Base-by-base conservation (phyloP, 1,284 basidiomycete species). In the Pseudozyma hubeiensis region DNA sequence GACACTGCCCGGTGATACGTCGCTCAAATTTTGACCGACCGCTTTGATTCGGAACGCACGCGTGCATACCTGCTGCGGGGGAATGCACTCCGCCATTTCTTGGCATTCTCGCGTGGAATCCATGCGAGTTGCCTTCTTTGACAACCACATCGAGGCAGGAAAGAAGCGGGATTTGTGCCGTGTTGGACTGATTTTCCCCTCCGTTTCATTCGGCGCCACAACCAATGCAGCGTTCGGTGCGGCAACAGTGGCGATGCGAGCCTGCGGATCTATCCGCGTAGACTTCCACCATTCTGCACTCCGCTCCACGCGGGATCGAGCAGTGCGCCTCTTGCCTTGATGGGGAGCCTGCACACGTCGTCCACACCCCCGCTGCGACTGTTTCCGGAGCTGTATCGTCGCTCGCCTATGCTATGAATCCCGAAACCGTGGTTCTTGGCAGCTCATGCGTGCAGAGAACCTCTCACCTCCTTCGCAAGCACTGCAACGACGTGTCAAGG, bases 81-180 rank as follows among this genome's bases (percentile, higher is more conserved):
- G 37, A 43, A 52, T 52, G 8, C 13, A 46, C 56, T 52, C 49
- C 48, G 47, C 24, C 29, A 34, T 53, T 52, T 52, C 52, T 53
- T 53, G 52, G 52, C 52, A 35, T 34, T 14, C 52, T 48, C 46
- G 46, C 46, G 30, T 48, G 43, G 43, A 24, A 10, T 13, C 43
- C 43, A 44, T 44, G 43, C 35, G 37, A 39, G 48, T 17, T 30
- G 19, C 14, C 24, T 24, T 7, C 45, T 24, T 24, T 10, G 5
- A 7, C 31, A 49, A 37, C 35, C 8, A 14, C 9, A 10, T 37
- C 35, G 8, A 10, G 35, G 35, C 35, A 10, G 35, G 9, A 37
- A 2, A 37, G 35, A 37, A 37, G 35, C 43, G 6, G 8, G 43
- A n/a, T 13, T 41, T 16, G 7, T 1, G 16, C 7, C 40, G 40